A percentile compares a stretch with the other conserved stretches of the same genome.
These are phyloP conservation scores for Hibiscus trionum DNA, from an alignment of 345 rosid species.

Conservation along the genomic window DNA sequence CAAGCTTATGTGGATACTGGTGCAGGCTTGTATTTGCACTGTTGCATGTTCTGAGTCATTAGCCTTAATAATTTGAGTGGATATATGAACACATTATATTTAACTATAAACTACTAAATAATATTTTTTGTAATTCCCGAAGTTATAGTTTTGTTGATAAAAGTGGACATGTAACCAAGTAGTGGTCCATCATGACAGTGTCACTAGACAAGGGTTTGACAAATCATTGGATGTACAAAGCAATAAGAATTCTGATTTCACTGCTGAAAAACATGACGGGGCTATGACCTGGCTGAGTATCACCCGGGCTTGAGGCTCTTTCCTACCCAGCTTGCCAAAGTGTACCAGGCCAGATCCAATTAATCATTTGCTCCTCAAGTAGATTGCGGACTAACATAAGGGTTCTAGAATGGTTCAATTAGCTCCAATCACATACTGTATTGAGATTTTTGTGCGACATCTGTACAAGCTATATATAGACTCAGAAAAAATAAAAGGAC, in stretches of 20 bases:
- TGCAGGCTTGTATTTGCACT: neutral
- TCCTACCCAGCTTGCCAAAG: neutral
- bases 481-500: neutral
- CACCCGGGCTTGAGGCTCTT: neutral
- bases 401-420: neutral
- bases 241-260: neutral
- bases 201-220: neutral
- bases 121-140: neutral
- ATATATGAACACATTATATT: neutral
- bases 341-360: neutral
- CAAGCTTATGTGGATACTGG: neutral
- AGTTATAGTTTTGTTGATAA: neutral
- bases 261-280: neutral
- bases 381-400: neutral
- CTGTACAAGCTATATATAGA: neutral
- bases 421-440: neutral
- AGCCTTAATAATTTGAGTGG: neutral
- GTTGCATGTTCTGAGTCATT: neutral
- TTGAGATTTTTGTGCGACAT: neutral
- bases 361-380: neutral
- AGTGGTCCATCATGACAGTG: neutral
- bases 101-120: neutral
- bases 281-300: neutral
- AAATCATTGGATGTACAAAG: neutral
- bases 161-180: neutral